Base-by-base conservation (phyloP, 2,329 filamentous ascomycete genomes). In the Aspergillus puulaauensis region DNA sequence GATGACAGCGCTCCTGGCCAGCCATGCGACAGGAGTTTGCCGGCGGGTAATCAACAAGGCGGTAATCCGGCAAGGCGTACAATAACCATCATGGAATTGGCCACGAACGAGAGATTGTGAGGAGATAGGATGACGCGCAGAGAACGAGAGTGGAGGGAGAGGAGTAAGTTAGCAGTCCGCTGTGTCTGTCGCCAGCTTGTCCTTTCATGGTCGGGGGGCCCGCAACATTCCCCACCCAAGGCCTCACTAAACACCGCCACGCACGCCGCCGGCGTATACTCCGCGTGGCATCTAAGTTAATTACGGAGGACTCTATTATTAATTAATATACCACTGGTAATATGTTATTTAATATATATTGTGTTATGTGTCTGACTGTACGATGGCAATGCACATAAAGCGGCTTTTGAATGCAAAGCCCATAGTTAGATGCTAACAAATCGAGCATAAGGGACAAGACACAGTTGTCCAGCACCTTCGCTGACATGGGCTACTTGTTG, bases 11-110 rank as follows among this genome's bases (percentile, higher is more conserved):
- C 54, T 56, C 52, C 60, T 64, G 64, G 63, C 61, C 61, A 64
- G 64, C 65, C 65, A 66, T 67, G 54, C 64, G 65, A 65, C 57
- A 62, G 59, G 57, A 37, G 39, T 57, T 44, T 60, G 56, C 58
- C 51, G 31, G 46, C 19, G 44, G 8, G 52, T 39, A 51, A 57
- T 19, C 50, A 62, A 59, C 52, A 60, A 57, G 57, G 55, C 50
- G 23, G 35, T 12, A 33, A 35, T 27, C 37, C 21, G 44, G 51
- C 55, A 21, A 23, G 43, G 40, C 21, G 54, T 52, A 44, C 46
- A 50, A 60, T 53, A 55, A 56, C 54, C 57, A 62, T 64, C 31
- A 54, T 58, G 54, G 37, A 46, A 15, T 43, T 43, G 49, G 44
- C 17, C 35, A 49, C 40, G 35, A 37, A 49, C 23, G 27, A 31